phyloP scores from a whole-genome alignment of 2,329 filamentous ascomycete genomes.

The Salinomyces thailandicus region DNA sequence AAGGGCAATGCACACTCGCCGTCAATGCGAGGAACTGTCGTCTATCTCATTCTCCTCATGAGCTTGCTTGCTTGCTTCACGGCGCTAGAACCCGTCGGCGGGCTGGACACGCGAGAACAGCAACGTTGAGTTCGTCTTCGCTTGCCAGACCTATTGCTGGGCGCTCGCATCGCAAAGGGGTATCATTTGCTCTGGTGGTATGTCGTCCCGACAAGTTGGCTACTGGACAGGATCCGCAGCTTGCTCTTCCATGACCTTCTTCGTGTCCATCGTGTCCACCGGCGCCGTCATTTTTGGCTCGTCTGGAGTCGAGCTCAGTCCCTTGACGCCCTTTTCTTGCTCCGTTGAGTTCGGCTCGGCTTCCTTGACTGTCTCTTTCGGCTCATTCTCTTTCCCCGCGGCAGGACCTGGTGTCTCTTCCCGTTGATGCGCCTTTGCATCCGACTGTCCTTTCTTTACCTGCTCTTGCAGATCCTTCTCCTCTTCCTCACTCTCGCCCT shows the following conservation, averaged over 20 bases:
- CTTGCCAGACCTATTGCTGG: too few species aligned
- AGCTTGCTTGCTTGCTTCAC: too few species aligned
- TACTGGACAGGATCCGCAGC: neutral
- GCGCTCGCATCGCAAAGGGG: constrained; percentile 5
- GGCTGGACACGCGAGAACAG: too few species aligned
- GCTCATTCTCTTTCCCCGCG: constrained; percentile 6
- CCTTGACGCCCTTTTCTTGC: constrained; percentile 19
- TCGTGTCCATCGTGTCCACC: constrained; percentile 5
- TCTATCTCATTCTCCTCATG: too few species aligned
- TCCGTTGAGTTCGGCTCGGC: constrained; percentile 9
- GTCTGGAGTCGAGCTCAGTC: constrained; percentile 4
- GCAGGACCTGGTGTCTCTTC: constrained; percentile 43
- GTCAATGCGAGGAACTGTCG: too few species aligned
- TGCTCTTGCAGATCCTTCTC: constrained; percentile 80
- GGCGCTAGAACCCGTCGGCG: too few species aligned
- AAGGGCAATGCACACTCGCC: too few species aligned
- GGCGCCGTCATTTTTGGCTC: constrained; percentile 20
- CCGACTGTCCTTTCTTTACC: constrained; percentile 53
- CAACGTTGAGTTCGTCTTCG: too few species aligned
- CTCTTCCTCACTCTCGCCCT: constrained; percentile 47
- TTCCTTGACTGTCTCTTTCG: constrained; percentile 1
- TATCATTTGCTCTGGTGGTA: constrained; percentile 4
- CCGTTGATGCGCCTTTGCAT: constrained; percentile 26
- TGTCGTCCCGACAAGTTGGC: neutral
- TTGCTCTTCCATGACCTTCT: constrained; percentile 4